phyloP scores from a whole-genome alignment of 1,284 basidiomycete genomes.

The Sanghuangporus weigelae region DNA sequence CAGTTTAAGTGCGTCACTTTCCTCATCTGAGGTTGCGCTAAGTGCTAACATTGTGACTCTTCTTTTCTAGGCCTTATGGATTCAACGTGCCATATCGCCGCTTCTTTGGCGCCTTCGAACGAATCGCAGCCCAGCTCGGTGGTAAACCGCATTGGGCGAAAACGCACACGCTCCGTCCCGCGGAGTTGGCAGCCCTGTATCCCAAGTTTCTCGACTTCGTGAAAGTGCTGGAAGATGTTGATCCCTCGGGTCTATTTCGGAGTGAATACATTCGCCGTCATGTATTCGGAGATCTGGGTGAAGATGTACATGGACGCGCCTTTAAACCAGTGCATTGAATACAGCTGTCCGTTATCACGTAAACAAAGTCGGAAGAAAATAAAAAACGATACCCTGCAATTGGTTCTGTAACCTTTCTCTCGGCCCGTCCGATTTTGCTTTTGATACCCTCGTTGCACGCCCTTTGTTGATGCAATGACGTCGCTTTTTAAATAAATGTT shows the following conservation, averaged over 20 bases:
- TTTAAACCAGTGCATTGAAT: slow-evolving; percentile 40
- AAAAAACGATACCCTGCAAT: not conserved
- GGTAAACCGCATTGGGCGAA: slow-evolving; percentile 99
- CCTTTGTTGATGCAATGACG: not conserved
- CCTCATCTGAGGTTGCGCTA: slow-evolving; percentile 9
- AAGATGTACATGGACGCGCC: slow-evolving; percentile 43
- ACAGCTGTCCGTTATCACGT: not conserved
- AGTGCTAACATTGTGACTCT: slow-evolving; percentile 13
- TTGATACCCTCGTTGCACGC: not conserved
- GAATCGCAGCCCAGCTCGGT: slow-evolving; percentile 64
- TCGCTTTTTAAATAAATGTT: not conserved
- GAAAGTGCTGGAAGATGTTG: slow-evolving; percentile 62
- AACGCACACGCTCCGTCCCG: slow-evolving; percentile 73
- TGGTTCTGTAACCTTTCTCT: not conserved
- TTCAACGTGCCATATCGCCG: slow-evolving; percentile 81
- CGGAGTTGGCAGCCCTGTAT: slow-evolving; percentile 66
- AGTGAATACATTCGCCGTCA: slow-evolving; percentile 78
- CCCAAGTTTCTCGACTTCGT: slow-evolving; percentile 83
- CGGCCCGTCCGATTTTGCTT: not conserved
- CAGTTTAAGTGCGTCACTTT: slow-evolving; percentile 78
- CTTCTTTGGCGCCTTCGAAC: slow-evolving; percentile 79
- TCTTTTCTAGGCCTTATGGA: slow-evolving; percentile 73
- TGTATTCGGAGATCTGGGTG: slow-evolving; percentile 50
- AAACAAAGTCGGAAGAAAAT: not conserved
- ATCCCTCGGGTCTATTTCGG: slow-evolving; percentile 78